These are phyloP conservation scores for Millerozyma acaciae DNA, from an alignment of 805 yeast species.

Conservation along the genomic window DNA sequence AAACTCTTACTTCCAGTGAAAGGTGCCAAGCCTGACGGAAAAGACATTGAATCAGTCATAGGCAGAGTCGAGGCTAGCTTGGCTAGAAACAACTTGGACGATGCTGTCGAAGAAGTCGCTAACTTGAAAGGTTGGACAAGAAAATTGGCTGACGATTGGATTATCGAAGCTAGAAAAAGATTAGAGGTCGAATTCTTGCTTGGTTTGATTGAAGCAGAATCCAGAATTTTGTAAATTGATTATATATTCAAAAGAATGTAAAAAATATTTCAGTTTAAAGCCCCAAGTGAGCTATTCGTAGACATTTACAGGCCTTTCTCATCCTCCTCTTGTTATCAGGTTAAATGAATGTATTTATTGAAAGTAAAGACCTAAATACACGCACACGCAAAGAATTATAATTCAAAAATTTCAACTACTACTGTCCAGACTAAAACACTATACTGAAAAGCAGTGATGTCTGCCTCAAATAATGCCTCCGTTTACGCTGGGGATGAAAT, in stretches of 20 bases:
- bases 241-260: too few species aligned
- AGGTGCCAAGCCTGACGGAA: slow-evolving; percentile 71
- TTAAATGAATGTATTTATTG: too few species aligned
- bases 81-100: slow-evolving; percentile 70
- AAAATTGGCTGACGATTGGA: slow-evolving; percentile 88
- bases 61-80: slow-evolving; percentile 79
- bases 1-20: slow-evolving; percentile 69
- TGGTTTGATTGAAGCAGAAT: slow-evolving; percentile 62
- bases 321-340: too few species aligned
- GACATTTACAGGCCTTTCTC: too few species aligned
- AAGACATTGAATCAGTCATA: slow-evolving; percentile 83
- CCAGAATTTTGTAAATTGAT: slow-evolving; percentile 34
- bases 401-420: too few species aligned
- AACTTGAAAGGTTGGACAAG: slow-evolving; percentile 90
- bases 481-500: slow-evolving; percentile 66
- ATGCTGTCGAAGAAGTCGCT: slow-evolving; percentile 90
- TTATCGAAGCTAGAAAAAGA: slow-evolving; percentile 81
- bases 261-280: neutral
- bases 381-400: too few species aligned
- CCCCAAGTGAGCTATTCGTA: too few species aligned
- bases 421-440: neutral
- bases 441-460: slow-evolving; percentile 12
- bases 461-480: slow-evolving; percentile 16
- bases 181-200: slow-evolving; percentile 82
- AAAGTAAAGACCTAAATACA: too few species aligned